Base-by-base conservation (phyloP, 2,329 filamentous ascomycete genomes). In the Colletotrichum lini region DNA sequence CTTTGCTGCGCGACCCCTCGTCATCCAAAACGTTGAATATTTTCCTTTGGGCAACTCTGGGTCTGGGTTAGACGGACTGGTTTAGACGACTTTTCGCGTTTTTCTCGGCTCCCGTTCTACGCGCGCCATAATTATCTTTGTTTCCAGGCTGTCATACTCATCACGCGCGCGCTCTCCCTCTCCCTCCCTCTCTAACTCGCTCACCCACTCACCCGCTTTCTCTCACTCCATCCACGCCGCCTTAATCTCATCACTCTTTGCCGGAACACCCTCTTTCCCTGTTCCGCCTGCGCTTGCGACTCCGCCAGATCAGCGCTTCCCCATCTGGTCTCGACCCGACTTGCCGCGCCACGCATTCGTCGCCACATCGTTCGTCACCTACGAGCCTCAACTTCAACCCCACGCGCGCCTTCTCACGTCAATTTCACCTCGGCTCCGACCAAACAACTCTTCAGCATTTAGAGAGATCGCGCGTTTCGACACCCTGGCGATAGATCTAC, bases 41-140 rank as follows among this genome's bases (percentile, higher is more conserved):
- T 72, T 62, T 74, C 73, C 72, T 78, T 80, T 78, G 76, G 76
- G 76, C 76, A 65, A 42, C 44, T 62, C 61, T 65, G 45, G 66
- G n/a, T 77, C 76, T 78, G 78, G 78, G 75, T 80, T 82, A 82
- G 81, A 82, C 79, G 79, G 79, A 76, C 78, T 77, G 80, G 77
- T 80, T 82, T 83, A 83, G 81, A 82, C 78, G 78, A 65, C 54
- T 50, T 54, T 57, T 56, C 44, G 54, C 67, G 62, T 67, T 72
- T 72, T 64, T 64, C 71, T 67, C 65, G 54, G 72, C 72, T 65
- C 56, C 59, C 47, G 21, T 69, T 61, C 67, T 59, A 57, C 63
- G 65, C 68, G 62, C 72, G 52, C 66, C 68, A 64, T 70, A 73
- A 68, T 73, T 72, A 69, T 70, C 63, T 66, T 65, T 61, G 49